Percentiles rank a stretch among this genome's conserved stretches.
Evolutionary conservation across 2,329 filamentous ascomycete genomes (phyloP).

Genomic region (Ustilaginoidea virens): DNA sequence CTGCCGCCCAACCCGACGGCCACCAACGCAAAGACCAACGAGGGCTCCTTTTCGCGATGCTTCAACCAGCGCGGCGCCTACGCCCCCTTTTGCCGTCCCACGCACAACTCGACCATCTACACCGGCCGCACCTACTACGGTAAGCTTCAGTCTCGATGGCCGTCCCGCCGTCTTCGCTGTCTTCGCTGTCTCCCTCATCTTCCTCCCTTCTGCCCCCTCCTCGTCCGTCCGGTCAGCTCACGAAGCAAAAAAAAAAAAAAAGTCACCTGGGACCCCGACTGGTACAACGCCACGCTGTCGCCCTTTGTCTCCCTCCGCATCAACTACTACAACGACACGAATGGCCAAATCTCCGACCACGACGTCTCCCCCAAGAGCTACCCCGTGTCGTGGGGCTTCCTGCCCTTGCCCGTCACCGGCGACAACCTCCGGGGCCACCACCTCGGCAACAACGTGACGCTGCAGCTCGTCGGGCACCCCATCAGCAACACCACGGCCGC

Average conservation of each 20-base stretch:
- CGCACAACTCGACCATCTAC: conserved; percentile 25
- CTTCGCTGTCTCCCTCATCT: not conserved
- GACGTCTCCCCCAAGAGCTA: conserved; percentile 16
- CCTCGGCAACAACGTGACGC: conserved; percentile 29
- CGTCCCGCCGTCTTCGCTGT: not conserved
- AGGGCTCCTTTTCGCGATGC: conserved; percentile 35
- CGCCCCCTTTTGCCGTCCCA: conserved; percentile 37
- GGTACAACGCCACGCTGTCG: conserved; percentile 26
- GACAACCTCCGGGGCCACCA: conserved; percentile 9
- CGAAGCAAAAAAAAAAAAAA: no score
- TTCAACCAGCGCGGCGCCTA: conserved; percentile 28
- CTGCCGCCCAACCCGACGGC: conserved; percentile 29
- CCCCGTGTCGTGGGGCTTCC: conserved; percentile 30
- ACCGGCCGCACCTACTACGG: conserved; percentile 35
- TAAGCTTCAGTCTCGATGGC: conserved; percentile 14
- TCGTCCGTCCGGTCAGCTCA: no score
- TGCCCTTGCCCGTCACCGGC: conserved; percentile 26
- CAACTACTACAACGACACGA: conserved; percentile 23
- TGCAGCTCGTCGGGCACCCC: conserved; percentile 25
- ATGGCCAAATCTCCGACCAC: conserved; percentile 21
- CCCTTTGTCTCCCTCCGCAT: conserved; percentile 21
- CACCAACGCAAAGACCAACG: conserved; percentile 19
- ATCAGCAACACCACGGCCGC: conserved; percentile 15
- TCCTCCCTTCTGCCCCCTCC: no score
- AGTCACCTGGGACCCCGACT: conserved; percentile 43